phyloP scores from a whole-genome alignment of 495 filamentous ascomycete species.

The Apiosordaria backusii region DNA sequence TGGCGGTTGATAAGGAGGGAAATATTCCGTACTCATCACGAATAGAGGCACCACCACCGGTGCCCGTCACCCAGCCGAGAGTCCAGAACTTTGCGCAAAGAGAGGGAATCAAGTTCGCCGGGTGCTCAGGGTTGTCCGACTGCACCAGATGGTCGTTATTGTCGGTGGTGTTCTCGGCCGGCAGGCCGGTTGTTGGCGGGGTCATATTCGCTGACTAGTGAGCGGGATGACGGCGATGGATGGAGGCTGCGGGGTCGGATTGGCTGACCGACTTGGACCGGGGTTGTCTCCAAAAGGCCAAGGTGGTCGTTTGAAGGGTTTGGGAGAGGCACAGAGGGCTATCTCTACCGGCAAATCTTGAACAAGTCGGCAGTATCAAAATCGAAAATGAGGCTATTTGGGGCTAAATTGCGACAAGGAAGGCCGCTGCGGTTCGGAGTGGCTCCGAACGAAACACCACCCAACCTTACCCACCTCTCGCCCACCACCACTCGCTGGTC shows the following conservation, averaged over 20 bases:
- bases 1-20: background rate
- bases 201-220: constrained; percentile 11
- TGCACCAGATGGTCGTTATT: constrained; percentile 74
- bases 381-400: constrained; percentile 31
- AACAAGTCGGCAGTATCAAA: constrained; percentile 23
- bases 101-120: constrained; percentile 87
- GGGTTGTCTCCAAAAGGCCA: constrained; percentile 3
- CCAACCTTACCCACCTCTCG: background rate
- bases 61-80: constrained; percentile 95
- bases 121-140: constrained; percentile 73
- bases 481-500: constrained; percentile 10
- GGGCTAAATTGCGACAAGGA: constrained; percentile 32
- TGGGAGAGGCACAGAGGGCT: background rate
- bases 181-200: constrained; percentile 15
- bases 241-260: background rate
- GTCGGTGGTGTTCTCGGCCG: constrained; percentile 15
- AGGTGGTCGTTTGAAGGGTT: background rate
- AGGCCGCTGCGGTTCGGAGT: constrained; percentile 17
- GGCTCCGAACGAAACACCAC: constrained; percentile 5
- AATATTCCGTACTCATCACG: constrained; percentile 45
- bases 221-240: background rate
- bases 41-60: constrained; percentile 90
- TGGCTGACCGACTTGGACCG: background rate
- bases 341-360: constrained; percentile 4
- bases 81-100: constrained; percentile 93